Conservation (phyloP, 2,329 filamentous ascomycete species). For the Coccinonectria pachysandricola region DNA sequence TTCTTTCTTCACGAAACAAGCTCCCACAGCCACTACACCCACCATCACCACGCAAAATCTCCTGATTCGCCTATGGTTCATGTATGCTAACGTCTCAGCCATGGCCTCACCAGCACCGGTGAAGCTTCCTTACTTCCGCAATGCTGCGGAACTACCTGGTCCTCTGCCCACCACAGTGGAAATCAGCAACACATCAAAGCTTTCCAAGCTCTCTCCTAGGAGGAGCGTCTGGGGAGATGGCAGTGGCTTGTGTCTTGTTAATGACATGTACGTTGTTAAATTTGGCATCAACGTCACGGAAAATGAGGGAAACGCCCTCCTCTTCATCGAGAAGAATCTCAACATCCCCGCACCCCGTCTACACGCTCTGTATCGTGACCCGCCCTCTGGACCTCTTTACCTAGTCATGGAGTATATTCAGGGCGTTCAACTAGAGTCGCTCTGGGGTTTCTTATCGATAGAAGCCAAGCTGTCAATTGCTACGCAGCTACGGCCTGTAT, state of each 20-base stretch:
- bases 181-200: too few species aligned
- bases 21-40: too few species aligned
- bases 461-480: slow-evolving; percentile 4
- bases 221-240: too few species aligned
- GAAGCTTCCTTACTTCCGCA: slow-evolving; percentile 3
- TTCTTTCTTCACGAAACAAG: too few species aligned
- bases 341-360: too few species aligned
- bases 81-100: too few species aligned
- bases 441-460: slow-evolving; percentile 4
- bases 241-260: slow-evolving; percentile 2
- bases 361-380: slow-evolving; percentile 6
- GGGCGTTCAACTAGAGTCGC: slow-evolving; percentile 2
- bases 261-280: slow-evolving; percentile 5
- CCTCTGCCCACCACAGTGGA: slow-evolving; percentile 2
- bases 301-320: slow-evolving; percentile 6
- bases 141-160: slow-evolving; percentile 3
- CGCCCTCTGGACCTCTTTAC: slow-evolving; percentile 1
- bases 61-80: too few species aligned
- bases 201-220: too few species aligned
- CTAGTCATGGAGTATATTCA: slow-evolving; percentile 6
- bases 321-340: too few species aligned
- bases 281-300: slow-evolving; percentile 4
- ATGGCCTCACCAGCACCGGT: too few species aligned
- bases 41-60: too few species aligned
- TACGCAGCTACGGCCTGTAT: slow-evolving; percentile 3